Conservation (phyloP, 768 basidiomycete genomes). For the Dacryopinax spathularia region DNA sequence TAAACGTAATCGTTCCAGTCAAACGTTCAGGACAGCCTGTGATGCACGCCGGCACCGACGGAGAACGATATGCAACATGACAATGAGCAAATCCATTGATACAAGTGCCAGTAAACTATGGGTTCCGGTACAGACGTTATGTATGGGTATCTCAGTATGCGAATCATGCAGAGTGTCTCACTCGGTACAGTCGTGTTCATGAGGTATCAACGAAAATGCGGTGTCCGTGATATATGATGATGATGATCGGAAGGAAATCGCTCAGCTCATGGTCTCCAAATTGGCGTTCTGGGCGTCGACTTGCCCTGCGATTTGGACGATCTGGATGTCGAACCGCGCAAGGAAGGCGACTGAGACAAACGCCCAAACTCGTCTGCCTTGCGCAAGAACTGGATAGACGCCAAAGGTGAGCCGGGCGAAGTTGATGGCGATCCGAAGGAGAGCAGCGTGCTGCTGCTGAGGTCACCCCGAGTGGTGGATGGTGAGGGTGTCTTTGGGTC, state of each 20-base stretch:
- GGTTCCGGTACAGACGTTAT: neutral
- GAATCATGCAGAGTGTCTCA: neutral
- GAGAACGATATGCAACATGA: neutral
- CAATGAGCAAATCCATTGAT: neutral
- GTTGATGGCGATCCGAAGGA: slow-evolving; percentile 41
- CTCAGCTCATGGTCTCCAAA: neutral
- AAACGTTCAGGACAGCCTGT: no score
- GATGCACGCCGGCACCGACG: neutral
- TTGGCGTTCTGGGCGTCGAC: neutral
- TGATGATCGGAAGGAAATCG: neutral
- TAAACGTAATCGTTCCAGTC: no score
- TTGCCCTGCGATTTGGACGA: neutral
- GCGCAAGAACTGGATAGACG: slow-evolving; percentile 72
- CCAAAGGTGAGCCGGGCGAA: slow-evolving; percentile 56
- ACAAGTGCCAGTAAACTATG: neutral
- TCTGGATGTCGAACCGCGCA: neutral
- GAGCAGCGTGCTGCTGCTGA: slow-evolving; percentile 33
- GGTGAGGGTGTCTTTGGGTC: slow-evolving; percentile 25
- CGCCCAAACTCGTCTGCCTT: slow-evolving; percentile 38
- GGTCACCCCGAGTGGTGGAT: slow-evolving; percentile 21
- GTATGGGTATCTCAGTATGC: neutral
- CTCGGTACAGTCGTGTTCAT: neutral
- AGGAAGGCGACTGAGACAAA: neutral
- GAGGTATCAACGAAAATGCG: neutral
- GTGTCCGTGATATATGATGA: neutral